These are phyloP conservation scores for Aegle marmelos DNA, from an alignment of 345 rosid species.

Conservation along the genomic window DNA sequence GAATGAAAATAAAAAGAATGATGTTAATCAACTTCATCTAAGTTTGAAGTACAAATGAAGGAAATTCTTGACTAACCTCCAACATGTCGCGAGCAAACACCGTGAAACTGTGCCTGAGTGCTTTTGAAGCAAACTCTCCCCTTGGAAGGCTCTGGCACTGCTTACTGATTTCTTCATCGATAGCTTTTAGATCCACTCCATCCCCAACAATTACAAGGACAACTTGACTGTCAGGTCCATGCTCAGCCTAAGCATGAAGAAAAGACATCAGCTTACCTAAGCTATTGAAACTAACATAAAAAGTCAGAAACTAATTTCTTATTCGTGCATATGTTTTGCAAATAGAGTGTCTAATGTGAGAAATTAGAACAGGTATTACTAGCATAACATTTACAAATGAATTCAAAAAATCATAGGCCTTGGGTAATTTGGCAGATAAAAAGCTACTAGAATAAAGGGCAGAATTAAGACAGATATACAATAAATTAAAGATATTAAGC, in stretches of 20 bases:
- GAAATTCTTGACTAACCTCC: conserved; percentile 48
- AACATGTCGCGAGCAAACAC: conserved; percentile 79
- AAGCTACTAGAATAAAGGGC: too few species aligned
- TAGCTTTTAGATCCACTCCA: conserved; percentile 63
- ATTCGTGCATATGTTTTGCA: not conserved
- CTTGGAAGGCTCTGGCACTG: conserved; percentile 79
- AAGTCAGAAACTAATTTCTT: not conserved
- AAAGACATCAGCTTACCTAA: not conserved
- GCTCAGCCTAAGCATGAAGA: conserved; percentile 72
- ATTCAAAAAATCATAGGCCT: too few species aligned
- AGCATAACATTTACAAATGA: not conserved
- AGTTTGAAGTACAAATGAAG: not conserved
- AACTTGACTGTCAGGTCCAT: conserved; percentile 97
- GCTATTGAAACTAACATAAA: not conserved
- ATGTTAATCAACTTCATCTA: not conserved
- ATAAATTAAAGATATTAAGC: not conserved
- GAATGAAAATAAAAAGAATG: not conserved
- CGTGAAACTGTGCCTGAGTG: conserved; percentile 76
- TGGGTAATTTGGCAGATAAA: too few species aligned
- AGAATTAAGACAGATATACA: too few species aligned
- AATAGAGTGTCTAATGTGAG: not conserved
- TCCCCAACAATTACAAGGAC: conserved; percentile 87
- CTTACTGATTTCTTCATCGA: conserved; percentile 71
- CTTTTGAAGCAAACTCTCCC: conserved; percentile 79
- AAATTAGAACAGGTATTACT: not conserved